phyloP scores from a whole-genome alignment of 345 rosid species.

The Murraya koenigii region DNA sequence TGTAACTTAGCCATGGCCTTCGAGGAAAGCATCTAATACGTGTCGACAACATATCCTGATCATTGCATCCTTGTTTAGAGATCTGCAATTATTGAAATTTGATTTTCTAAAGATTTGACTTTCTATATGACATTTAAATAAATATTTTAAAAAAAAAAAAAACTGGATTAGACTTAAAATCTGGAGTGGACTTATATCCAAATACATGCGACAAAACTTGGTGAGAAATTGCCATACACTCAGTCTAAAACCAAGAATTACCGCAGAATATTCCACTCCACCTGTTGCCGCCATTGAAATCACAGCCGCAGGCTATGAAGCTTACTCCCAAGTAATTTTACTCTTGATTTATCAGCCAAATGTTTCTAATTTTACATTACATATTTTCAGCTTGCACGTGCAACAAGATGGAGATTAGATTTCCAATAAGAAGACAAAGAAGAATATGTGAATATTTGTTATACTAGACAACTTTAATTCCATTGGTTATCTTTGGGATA shows the following conservation, averaged over 20 bases:
- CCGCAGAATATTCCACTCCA: not conserved
- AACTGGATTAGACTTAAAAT: not conserved
- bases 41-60: too few relatives aligned
- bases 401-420: not conserved
- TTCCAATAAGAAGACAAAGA: not conserved
- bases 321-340: not conserved
- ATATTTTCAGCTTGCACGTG: not conserved
- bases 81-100: too few relatives aligned
- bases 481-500: not conserved
- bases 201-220: not conserved
- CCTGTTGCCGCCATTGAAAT: not conserved
- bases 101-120: not conserved
- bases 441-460: not conserved
- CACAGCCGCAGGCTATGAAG: not conserved
- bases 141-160: too few relatives aligned
- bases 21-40: too few relatives aligned
- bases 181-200: not conserved
- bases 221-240: not conserved
- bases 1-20: too few relatives aligned
- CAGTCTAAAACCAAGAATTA: not conserved
- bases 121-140: too few relatives aligned
- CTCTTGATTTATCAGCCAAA: not conserved
- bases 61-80: rapidly evolving
- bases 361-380: not conserved
- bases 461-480: not conserved